Conservation (phyloP, 1,284 basidiomycete genomes). For the Polyporus tsugae region DNA sequence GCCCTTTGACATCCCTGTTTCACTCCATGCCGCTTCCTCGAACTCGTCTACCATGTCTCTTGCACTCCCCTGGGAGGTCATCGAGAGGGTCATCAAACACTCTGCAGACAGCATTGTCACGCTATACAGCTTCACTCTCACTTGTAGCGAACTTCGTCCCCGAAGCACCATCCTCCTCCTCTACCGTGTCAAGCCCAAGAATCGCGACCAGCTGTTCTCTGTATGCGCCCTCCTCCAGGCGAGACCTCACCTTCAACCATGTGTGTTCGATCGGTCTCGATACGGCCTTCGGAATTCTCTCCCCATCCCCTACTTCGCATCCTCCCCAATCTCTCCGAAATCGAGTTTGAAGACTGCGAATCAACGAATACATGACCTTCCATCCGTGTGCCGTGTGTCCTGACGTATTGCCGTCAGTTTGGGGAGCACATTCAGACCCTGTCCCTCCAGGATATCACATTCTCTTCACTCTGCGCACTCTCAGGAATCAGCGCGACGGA, state of each 20-base stretch:
- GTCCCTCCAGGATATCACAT: background rate
- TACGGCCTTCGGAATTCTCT: background rate
- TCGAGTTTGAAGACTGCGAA: background rate
- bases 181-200: background rate
- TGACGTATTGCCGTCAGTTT: background rate
- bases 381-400: background rate
- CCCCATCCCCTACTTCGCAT: background rate
- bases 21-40: constrained; percentile 53
- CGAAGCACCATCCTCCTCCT: background rate
- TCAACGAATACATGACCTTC: too few relatives aligned
- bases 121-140: background rate
- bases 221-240: background rate
- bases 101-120: background rate
- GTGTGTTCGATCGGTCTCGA: background rate
- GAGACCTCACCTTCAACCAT: background rate
- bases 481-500: background rate
- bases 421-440: background rate
- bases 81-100: constrained; percentile 7
- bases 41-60: constrained; percentile 41
- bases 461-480: background rate
- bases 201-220: background rate
- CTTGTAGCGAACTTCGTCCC: background rate
- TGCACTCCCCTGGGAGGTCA: constrained; percentile 6
- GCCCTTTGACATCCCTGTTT: too few relatives aligned
- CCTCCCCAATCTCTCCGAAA: background rate